Evolutionary conservation across 768 basidiomycete genomes (phyloP).

Genomic region (Daedalea quercina): DNA sequence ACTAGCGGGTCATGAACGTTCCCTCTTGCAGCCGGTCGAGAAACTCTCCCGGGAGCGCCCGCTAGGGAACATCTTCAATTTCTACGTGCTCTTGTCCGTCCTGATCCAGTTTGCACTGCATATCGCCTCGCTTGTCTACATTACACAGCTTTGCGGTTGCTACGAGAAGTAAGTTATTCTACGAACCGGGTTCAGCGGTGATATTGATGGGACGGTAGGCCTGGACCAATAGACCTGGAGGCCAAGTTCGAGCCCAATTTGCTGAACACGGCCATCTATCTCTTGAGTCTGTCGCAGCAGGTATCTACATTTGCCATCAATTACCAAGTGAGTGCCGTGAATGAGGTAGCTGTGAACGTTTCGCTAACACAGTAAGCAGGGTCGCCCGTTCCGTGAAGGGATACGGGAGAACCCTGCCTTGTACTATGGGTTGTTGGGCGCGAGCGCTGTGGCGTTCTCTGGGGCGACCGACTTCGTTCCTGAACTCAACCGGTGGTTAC

Average conservation of each 20-base stretch:
- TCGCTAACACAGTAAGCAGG: constrained; percentile 34
- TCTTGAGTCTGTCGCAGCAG: constrained; percentile 92
- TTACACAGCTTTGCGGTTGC: constrained; percentile 76
- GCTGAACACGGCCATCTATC: constrained; percentile 94
- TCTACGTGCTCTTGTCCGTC: constrained; percentile 91
- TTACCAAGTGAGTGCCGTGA: constrained; percentile 58
- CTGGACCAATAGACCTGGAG: constrained; percentile 82
- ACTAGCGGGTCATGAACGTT: too few relatives aligned
- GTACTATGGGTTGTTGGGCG: constrained; percentile 88
- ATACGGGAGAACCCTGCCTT: constrained; percentile 94
- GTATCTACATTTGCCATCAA: constrained; percentile 99
- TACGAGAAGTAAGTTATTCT: constrained; percentile 63
- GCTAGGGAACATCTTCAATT: constrained; percentile 92
- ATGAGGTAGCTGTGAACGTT: not conserved
- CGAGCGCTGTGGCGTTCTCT: constrained; percentile 84
- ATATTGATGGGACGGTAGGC: constrained; percentile 29
- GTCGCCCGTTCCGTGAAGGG: constrained; percentile 96
- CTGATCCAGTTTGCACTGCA: constrained; percentile 91
- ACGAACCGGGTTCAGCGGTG: not conserved
- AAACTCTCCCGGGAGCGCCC: constrained; percentile 92
- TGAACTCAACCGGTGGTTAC: constrained; percentile 93
- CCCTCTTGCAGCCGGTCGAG: constrained; percentile 73
- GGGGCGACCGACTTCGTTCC: constrained; percentile 94
- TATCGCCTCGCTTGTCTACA: constrained; percentile 85
- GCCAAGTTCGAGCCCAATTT: constrained; percentile 95